A percentile compares a stretch with the other conserved stretches of the same genome.
Evolutionary conservation across 139 green algal species (phyloP).

Genomic region (Marvania coccoides): DNA sequence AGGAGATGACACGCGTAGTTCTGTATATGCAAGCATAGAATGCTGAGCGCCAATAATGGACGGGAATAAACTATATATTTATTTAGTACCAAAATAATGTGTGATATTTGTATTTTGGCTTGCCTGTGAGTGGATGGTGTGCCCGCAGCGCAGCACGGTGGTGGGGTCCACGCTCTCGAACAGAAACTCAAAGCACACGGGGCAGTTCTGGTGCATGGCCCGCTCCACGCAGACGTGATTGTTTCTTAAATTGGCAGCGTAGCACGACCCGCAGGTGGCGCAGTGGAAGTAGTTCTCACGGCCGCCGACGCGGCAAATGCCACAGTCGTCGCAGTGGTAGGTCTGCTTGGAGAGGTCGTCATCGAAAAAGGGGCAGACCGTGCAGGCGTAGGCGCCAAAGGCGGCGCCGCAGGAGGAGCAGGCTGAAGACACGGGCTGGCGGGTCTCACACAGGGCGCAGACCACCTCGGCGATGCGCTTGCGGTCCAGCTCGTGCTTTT

Average conservation of each 20-base stretch:
- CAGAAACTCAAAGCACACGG: constrained; percentile 84
- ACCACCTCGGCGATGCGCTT: constrained; percentile 65
- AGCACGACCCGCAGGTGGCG: constrained; percentile 85
- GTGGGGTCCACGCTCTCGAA: constrained; percentile 83
- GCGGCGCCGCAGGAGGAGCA: constrained; percentile 65
- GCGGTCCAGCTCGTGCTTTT: constrained; percentile 71
- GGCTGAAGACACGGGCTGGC: constrained; percentile 48
- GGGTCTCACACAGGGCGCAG: constrained; percentile 64
- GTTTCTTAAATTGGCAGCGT: constrained; percentile 51
- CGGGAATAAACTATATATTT: neutral
- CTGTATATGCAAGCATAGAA: neutral
- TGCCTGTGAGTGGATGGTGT: constrained; percentile 85
- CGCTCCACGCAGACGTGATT: constrained; percentile 85
- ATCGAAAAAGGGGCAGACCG: constrained; percentile 77
- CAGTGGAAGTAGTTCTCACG: constrained; percentile 92
- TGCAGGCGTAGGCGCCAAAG: constrained; percentile 67
- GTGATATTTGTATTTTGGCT: too few relatives aligned
- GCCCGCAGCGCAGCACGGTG: constrained; percentile 81
- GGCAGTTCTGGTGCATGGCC: constrained; percentile 85
- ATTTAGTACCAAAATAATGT: neutral
- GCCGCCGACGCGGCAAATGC: constrained; percentile 85
- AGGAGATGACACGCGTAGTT: too few relatives aligned
- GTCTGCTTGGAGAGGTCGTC: constrained; percentile 77
- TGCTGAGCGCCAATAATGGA: neutral
- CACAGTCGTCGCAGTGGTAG: constrained; percentile 83